Base-by-base conservation (phyloP, 225 moss, liverwort and hornwort genomes). In the Straminergon stramineum region DNA sequence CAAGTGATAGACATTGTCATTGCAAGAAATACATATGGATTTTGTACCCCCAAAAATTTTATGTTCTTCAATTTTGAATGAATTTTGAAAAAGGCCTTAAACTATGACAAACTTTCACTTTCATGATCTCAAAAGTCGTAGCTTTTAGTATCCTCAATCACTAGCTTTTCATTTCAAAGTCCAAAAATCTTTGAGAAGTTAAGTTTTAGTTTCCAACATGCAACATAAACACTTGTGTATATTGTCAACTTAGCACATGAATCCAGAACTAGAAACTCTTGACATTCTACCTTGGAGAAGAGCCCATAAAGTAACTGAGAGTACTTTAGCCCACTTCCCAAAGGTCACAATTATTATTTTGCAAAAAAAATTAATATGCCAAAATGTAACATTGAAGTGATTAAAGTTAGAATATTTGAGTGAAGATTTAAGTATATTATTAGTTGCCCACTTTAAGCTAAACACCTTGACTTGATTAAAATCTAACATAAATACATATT, bases 1-100 rank as follows among this genome's bases (percentile, higher is more conserved):
- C 2, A 43, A 7, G 1, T 43, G 5, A 5, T 41, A 41, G 3
- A 43, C 17, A 28, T 45, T 2, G 17, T 28, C 1, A 1, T 17
- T 74, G 10, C 2, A 45, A 74, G 10, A 74, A 73, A 43, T 43
- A 43, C 5, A 3, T 73, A 27, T 5, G 9, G 5, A 30, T 28
- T 74, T 45, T 74, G 17, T 45, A 45, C 10, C 2, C 22, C 14
- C 7, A 23, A 8, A 13, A 4, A 4, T 2, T 69, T 39, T 13
- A 22, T n/a, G 23, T n/a, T 1, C 23, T 69, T n/a, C 23, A 21
- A 22, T 3, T n/a, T 69, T 12, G 13, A n/a, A n/a, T 37, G 37
- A 67, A 66, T 39, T 39, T 70, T 39, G 1, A 0, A 70, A 8
- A 24, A 24, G 8, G 24, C 2, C 39, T 39, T 23, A 39, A 70